phyloP scores from a whole-genome alignment of 108 stramenopile species.

The Cyclotella sp. region DNA sequence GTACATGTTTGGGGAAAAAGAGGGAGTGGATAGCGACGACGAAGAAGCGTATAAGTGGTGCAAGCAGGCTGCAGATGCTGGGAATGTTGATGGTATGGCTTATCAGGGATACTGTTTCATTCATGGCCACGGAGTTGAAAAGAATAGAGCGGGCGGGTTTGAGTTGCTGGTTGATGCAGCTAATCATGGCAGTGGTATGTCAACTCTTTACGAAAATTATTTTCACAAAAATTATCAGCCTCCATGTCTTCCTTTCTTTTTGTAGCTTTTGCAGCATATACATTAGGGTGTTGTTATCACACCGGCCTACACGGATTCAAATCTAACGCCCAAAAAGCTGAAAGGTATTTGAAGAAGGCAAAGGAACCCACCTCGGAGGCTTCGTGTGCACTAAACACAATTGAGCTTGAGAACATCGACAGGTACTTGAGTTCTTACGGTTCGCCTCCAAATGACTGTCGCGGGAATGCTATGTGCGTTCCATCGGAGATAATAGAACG shows the following conservation, averaged over 20 bases:
- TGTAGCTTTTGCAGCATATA: conserved; percentile 27
- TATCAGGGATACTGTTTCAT: conserved; percentile 14
- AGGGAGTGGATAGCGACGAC: conserved; percentile 14
- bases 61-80: conserved; percentile 22
- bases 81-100: conserved; percentile 23
- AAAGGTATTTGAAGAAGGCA: conserved; percentile 17
- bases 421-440: conserved; percentile 10
- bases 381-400: background rate
- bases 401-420: conserved; percentile 13
- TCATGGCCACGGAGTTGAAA: conserved; percentile 21
- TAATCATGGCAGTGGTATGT: conserved; percentile 27
- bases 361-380: background rate
- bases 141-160: conserved; percentile 16
- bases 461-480: background rate
- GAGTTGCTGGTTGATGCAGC: conserved; percentile 28
- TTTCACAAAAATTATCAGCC: background rate
- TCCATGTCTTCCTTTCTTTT: background rate
- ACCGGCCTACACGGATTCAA: conserved; percentile 27
- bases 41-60: conserved; percentile 15
- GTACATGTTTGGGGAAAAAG: conserved; percentile 21
- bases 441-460: background rate
- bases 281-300: conserved; percentile 18
- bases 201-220: background rate
- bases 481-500: background rate
- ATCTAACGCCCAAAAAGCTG: conserved; percentile 4